phyloP scores from a whole-genome alignment of 108 stramenopile genomes.

The Licmophora abbreviata region DNA sequence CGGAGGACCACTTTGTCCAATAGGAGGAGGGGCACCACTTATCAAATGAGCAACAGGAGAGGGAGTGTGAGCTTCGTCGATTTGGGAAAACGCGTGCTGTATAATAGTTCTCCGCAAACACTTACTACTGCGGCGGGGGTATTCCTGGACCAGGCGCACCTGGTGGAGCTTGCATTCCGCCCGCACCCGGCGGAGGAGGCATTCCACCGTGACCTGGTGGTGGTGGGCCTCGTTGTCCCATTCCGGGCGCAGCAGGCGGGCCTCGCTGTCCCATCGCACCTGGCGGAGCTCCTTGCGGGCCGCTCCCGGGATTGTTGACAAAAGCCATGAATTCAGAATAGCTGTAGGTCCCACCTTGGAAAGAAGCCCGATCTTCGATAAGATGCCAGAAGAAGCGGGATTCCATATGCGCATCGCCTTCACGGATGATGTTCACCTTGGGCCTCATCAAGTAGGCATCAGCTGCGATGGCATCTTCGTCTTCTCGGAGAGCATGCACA shows the following conservation, averaged over 20 bases:
- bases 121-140: slow-evolving; percentile 4
- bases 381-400: slow-evolving; percentile 90
- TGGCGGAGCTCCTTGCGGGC: slow-evolving; percentile 18
- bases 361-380: slow-evolving; percentile 93
- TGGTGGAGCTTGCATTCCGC: slow-evolving; percentile 11
- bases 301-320: slow-evolving; percentile 31
- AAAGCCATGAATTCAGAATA: slow-evolving; percentile 87
- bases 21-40: slow-evolving; percentile 7
- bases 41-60: neutral
- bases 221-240: slow-evolving; percentile 2
- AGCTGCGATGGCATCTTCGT: too few species aligned
- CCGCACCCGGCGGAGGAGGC: slow-evolving; percentile 34
- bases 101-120: neutral
- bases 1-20: slow-evolving; percentile 15
- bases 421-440: slow-evolving; percentile 79
- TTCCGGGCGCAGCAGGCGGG: slow-evolving; percentile 5
- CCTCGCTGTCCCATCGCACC: slow-evolving; percentile 1
- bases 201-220: slow-evolving; percentile 2
- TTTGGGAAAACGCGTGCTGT: neutral
- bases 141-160: neutral
- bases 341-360: slow-evolving; percentile 87
- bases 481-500: slow-evolving; percentile 74
- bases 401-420: slow-evolving; percentile 86
- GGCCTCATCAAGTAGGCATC: slow-evolving; percentile 37
- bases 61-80: neutral